phyloP scores from a whole-genome alignment of 371 early-diverging fungal genomes.

The Coemansia sp. region DNA sequence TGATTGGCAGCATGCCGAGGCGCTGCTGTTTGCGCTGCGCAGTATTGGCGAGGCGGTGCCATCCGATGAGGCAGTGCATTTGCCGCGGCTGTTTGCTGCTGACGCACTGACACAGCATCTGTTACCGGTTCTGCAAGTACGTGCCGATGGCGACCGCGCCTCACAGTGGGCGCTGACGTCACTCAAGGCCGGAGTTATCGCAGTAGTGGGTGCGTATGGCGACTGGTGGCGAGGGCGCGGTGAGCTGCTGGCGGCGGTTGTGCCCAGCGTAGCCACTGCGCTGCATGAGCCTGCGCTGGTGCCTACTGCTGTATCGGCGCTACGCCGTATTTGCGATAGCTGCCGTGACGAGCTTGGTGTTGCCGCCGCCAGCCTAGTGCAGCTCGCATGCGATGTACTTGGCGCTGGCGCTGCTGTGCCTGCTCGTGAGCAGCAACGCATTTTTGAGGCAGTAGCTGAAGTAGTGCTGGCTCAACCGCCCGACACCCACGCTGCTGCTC shows the following conservation, averaged over 20 bases:
- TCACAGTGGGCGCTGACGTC: constrained; percentile 37
- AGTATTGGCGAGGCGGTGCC: constrained; percentile 72
- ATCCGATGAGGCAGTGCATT: constrained; percentile 53
- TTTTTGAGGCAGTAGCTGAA: constrained; percentile 69
- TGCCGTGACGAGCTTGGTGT: constrained; percentile 66
- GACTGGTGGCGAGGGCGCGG: constrained; percentile 74
- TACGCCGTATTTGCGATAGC: constrained; percentile 72
- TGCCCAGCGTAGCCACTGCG: constrained; percentile 68
- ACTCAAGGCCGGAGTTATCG: constrained; percentile 20
- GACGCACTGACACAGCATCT: constrained; percentile 52
- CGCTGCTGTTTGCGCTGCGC: constrained; percentile 50
- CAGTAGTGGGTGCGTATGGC: constrained; percentile 60
- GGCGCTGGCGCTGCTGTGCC: constrained; percentile 52
- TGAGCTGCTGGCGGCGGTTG: constrained; percentile 57
- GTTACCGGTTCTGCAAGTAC: constrained; percentile 22
- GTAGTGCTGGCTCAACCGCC: constrained; percentile 66
- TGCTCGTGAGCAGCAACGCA: constrained; percentile 62
- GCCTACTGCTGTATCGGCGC: constrained; percentile 62
- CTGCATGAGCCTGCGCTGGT: constrained; percentile 63
- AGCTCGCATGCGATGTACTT: constrained; percentile 34
- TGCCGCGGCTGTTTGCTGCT: constrained; percentile 62
- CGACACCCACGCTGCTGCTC: constrained; percentile 34
- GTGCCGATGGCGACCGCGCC: constrained; percentile 9
- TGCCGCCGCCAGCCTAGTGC: constrained; percentile 37
- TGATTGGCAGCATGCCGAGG: constrained; percentile 29